Conservation (phyloP, 2,329 filamentous ascomycete species). For the Fusarium transvaalense region DNA sequence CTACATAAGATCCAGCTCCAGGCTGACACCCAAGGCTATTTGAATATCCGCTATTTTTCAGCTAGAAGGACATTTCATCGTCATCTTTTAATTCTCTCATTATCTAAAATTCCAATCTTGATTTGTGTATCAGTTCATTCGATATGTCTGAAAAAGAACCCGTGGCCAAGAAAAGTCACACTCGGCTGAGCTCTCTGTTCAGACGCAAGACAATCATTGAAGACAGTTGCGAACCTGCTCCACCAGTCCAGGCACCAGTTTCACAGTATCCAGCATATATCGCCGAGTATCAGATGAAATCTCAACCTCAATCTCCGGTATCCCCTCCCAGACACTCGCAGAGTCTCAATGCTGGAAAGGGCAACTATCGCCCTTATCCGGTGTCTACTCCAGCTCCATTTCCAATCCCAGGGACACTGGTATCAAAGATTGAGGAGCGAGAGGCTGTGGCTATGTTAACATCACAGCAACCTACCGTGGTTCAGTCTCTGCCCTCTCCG, state of each 20-base stretch:
- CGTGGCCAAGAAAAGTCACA: not conserved
- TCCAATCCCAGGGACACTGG: not conserved
- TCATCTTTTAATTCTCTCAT: not conserved
- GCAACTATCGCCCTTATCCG: not conserved
- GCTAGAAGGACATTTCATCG: not conserved
- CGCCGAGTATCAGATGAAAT: conserved; percentile 2
- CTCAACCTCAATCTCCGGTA: not conserved
- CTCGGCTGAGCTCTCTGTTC: not conserved
- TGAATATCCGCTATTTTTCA: not conserved
- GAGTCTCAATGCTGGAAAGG: not conserved
- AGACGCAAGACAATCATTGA: not conserved
- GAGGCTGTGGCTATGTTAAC: not conserved
- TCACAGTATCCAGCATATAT: not conserved
- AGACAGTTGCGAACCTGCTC: not conserved
- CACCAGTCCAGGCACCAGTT: not conserved
- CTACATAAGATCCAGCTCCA: not conserved
- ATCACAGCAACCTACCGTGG: not conserved
- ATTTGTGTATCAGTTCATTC: not conserved
- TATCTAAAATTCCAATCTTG: not conserved
- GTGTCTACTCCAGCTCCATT: not conserved
- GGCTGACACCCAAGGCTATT: conserved; percentile 2
- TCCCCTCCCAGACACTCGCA: not conserved
- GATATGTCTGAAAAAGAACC: not conserved
- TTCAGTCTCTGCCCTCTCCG: not conserved
- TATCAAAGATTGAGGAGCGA: not conserved